Evolutionary conservation across 176 grass and related monocot species (phyloP).

Genomic region (Alopecurus myosuroides): DNA sequence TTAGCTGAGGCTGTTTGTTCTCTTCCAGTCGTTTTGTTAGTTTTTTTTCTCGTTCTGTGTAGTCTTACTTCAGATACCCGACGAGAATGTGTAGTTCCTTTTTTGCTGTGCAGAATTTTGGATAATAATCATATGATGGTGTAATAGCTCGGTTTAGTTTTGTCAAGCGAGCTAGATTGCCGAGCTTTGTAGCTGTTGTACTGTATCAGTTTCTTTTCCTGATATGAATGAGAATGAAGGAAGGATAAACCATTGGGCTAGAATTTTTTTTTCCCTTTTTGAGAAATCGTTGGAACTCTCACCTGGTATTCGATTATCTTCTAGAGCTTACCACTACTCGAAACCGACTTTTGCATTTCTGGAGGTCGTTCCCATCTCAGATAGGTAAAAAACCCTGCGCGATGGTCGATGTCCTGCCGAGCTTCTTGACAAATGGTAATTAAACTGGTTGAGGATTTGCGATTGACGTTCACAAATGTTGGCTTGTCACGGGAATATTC

Average conservation of each 20-base stretch:
- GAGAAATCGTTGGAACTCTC: background rate
- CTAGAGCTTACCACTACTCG: too few species aligned
- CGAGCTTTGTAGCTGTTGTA: background rate
- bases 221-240: background rate
- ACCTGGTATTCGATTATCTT: too few species aligned
- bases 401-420: too few species aligned
- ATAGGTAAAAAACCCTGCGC: too few species aligned
- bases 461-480: too few species aligned
- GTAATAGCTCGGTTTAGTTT: slow-evolving; percentile 16
- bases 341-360: too few species aligned
- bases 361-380: too few species aligned
- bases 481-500: too few species aligned
- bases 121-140: slow-evolving; percentile 32
- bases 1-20: background rate
- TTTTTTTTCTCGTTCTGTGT: background rate
- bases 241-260: background rate
- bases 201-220: background rate
- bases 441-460: too few species aligned
- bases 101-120: slow-evolving; percentile 37
- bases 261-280: background rate
- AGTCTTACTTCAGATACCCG: background rate
- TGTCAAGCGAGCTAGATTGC: background rate
- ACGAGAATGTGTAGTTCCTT: slow-evolving; percentile 13
- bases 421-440: too few species aligned
- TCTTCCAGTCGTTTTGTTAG: slow-evolving; percentile 18